These are phyloP conservation scores for Aurifilum marmelostoma DNA, from an alignment of 2,329 filamentous ascomycete species.

Conservation along the genomic window DNA sequence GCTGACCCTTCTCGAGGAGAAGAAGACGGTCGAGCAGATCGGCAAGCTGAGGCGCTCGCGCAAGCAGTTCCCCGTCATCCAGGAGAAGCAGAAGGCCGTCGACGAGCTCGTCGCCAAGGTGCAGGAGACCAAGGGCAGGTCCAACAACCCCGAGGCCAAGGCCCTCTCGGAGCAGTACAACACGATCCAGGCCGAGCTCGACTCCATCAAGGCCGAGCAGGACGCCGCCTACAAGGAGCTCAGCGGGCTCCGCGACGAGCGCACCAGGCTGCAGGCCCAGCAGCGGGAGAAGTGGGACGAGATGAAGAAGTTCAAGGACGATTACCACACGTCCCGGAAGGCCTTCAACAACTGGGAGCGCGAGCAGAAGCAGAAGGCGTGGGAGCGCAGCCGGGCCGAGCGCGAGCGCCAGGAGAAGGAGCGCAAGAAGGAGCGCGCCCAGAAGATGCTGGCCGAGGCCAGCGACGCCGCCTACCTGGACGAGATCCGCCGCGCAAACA, in stretches of 20 bases:
- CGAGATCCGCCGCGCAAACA: slow-evolving; percentile 87
- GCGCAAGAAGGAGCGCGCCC: slow-evolving; percentile 74
- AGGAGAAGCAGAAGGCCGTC: slow-evolving; percentile 85
- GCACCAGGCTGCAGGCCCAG: slow-evolving; percentile 78
- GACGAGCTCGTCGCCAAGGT: slow-evolving; percentile 86
- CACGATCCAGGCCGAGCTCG: slow-evolving; percentile 83
- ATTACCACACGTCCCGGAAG: slow-evolving; percentile 80
- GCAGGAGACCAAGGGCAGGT: slow-evolving; percentile 81
- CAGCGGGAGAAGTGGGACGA: slow-evolving; percentile 84
- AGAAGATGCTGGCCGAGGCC: slow-evolving; percentile 78
- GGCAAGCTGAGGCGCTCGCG: slow-evolving; percentile 82
- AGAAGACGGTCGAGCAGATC: slow-evolving; percentile 86
- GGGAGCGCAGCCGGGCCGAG: slow-evolving; percentile 81
- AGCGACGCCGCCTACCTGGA: slow-evolving; percentile 87
- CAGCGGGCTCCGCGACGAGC: slow-evolving; percentile 81
- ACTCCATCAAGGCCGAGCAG: slow-evolving; percentile 88
- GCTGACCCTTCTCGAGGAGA: slow-evolving; percentile 97
- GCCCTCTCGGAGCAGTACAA: slow-evolving; percentile 85
- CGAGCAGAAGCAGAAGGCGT: slow-evolving; percentile 74
- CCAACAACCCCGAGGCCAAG: slow-evolving; percentile 91
- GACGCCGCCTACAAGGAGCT: slow-evolving; percentile 89
- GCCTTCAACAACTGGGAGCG: slow-evolving; percentile 84
- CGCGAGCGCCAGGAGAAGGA: slow-evolving; percentile 72
- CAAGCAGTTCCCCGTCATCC: slow-evolving; percentile 87
- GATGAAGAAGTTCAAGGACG: slow-evolving; percentile 86